Conservation (phyloP, 2,329 filamentous ascomycete genomes). For the Fusarium sp. region DNA sequence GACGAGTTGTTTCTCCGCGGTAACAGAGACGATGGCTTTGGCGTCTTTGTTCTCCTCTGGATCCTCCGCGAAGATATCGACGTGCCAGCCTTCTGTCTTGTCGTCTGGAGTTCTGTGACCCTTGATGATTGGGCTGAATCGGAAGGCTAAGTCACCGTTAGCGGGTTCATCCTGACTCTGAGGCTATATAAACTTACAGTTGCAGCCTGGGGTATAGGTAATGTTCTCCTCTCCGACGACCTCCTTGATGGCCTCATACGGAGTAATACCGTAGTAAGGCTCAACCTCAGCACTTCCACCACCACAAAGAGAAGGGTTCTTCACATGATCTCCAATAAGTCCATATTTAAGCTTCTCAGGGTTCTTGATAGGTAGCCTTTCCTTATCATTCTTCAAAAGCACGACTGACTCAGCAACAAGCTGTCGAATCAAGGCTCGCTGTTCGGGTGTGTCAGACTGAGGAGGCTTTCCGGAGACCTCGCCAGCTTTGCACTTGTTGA, state of each 20-base stretch:
- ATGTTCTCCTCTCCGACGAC: slow-evolving; percentile 35
- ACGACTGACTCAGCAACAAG: slow-evolving; percentile 26
- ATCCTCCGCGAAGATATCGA: slow-evolving; percentile 32
- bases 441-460: slow-evolving; percentile 23
- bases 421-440: slow-evolving; percentile 26
- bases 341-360: slow-evolving; percentile 49
- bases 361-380: slow-evolving; percentile 24
- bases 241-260: slow-evolving; percentile 48
- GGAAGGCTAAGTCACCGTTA: slow-evolving; percentile 13
- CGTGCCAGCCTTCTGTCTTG: slow-evolving; percentile 21
- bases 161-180: accelerated
- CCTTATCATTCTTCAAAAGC: slow-evolving; percentile 18
- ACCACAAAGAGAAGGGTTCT: slow-evolving; percentile 48
- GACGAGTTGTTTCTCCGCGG: slow-evolving; percentile 34
- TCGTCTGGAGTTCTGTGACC: slow-evolving; percentile 7
- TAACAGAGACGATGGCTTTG: not conserved
- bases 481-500: slow-evolving; percentile 22
- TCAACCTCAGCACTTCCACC: slow-evolving; percentile 51
- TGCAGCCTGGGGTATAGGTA: slow-evolving; percentile 33
- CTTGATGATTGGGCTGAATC: slow-evolving; percentile 32
- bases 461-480: not conserved
- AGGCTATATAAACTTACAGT: slow-evolving; percentile 8
- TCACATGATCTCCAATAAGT: slow-evolving; percentile 54
- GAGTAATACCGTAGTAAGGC: slow-evolving; percentile 49
- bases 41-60: not conserved